These are phyloP conservation scores for Ascochyta viciae-villosae DNA, from an alignment of 2,329 filamentous ascomycete genomes.

Conservation along the genomic window DNA sequence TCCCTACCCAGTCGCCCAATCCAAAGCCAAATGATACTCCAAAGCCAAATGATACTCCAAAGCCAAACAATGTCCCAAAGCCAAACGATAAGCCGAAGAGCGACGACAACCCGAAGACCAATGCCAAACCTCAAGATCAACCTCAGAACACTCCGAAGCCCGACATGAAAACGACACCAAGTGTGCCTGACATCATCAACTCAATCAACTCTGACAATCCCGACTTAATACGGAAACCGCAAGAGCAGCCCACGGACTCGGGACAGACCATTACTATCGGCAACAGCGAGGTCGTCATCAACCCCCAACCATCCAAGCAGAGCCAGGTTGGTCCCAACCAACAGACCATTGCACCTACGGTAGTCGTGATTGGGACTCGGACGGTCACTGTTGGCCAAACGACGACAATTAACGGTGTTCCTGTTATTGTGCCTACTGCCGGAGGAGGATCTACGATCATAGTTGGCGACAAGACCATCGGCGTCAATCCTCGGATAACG, in stretches of 20 bases:
- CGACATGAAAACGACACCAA: conserved; percentile 12
- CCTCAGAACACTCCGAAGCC: conserved; percentile 9
- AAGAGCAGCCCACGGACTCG: conserved; percentile 9
- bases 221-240: conserved; percentile 8
- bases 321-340: conserved; percentile 17
- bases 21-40: conserved; percentile 7
- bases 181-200: conserved; percentile 21
- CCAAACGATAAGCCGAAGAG: background rate
- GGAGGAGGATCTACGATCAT: conserved; percentile 34
- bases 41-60: conserved; percentile 8
- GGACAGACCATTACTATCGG: conserved; percentile 33
- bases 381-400: conserved; percentile 43
- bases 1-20: background rate
- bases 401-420: conserved; percentile 41
- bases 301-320: conserved; percentile 23
- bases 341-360: conserved; percentile 19
- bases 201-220: conserved; percentile 26
- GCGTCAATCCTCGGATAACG: conserved; percentile 27
- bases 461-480: conserved; percentile 38
- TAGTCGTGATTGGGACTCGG: conserved; percentile 34
- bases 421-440: conserved; percentile 33
- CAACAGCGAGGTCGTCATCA: conserved; percentile 24
- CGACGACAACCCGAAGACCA: conserved; percentile 7
- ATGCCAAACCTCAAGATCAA: conserved; percentile 6
- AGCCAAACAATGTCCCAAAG: conserved; percentile 1